A percentile compares a stretch with the other conserved stretches of the same genome.
Evolutionary conservation across 129 eudicot genomes (phyloP).

Genomic region (Glebionis coronaria): DNA sequence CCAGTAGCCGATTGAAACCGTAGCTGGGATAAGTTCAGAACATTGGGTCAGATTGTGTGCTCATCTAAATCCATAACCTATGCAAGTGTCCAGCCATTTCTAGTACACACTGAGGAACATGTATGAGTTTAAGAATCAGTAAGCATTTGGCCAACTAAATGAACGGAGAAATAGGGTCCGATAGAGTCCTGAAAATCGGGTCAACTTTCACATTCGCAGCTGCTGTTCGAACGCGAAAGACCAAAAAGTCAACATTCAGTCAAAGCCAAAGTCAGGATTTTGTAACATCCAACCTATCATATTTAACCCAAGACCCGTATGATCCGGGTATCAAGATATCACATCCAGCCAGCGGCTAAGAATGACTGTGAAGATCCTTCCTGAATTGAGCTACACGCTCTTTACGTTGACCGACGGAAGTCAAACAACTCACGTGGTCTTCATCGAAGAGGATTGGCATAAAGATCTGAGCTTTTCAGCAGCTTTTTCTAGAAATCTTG

Average conservation of each 20-base stretch:
- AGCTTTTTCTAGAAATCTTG: neutral
- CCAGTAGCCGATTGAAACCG: constrained; percentile 75
- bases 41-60: constrained; percentile 32
- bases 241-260: constrained; percentile 41
- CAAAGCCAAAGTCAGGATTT: constrained; percentile 44
- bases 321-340: constrained; percentile 80
- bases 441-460: constrained; percentile 90
- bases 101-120: constrained; percentile 86
- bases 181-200: constrained; percentile 64
- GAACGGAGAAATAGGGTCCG: constrained; percentile 84
- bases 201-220: constrained; percentile 88
- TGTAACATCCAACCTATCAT: constrained; percentile 67
- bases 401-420: constrained; percentile 34
- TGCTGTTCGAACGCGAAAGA: constrained; percentile 29
- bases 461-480: constrained; percentile 39
- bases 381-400: constrained; percentile 40
- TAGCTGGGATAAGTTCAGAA: constrained; percentile 71
- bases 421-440: constrained; percentile 38
- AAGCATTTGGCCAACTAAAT: constrained; percentile 85
- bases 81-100: constrained; percentile 94
- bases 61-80: constrained; percentile 45
- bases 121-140: constrained; percentile 94
- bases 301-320: constrained; percentile 70
- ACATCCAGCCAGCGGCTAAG: constrained; percentile 82
- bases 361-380: constrained; percentile 56